phyloP scores from a whole-genome alignment of 1,139 yeast species.

The Suhomyces bribrorum region DNA sequence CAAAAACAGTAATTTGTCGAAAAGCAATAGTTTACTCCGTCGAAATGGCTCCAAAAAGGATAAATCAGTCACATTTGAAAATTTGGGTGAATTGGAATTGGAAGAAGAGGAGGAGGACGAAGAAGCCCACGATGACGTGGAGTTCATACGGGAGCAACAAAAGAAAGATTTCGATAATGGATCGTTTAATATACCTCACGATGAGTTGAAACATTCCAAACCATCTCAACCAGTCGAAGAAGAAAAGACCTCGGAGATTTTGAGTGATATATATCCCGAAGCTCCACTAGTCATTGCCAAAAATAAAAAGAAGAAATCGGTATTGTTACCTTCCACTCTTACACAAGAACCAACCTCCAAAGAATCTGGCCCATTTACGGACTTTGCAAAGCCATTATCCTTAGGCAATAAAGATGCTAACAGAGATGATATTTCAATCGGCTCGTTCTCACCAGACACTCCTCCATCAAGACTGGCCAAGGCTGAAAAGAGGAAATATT shows the following conservation, averaged over 20 bases:
- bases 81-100: conserved; percentile 30
- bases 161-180: conserved; percentile 23
- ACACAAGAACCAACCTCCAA: background rate
- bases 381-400: conserved; percentile 10
- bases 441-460: conserved; percentile 41
- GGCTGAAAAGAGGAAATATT: conserved; percentile 3
- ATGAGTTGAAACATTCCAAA: conserved; percentile 17
- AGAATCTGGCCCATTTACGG: conserved; percentile 1
- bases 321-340: conserved; percentile 16
- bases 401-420: background rate
- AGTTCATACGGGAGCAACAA: conserved; percentile 16
- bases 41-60: conserved; percentile 14
- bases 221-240: conserved; percentile 13
- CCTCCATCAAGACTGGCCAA: conserved; percentile 22
- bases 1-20: conserved; percentile 4
- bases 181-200: conserved; percentile 24
- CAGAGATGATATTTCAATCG: conserved; percentile 29
- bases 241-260: conserved; percentile 37
- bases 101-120: conserved; percentile 26
- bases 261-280: conserved; percentile 47
- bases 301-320: conserved; percentile 21
- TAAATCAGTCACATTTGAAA: conserved; percentile 46
- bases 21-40: conserved; percentile 14
- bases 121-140: conserved; percentile 22
- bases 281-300: conserved; percentile 43